Base-by-base conservation (phyloP, 2,329 filamentous ascomycete genomes). In the Cadophora gregata region DNA sequence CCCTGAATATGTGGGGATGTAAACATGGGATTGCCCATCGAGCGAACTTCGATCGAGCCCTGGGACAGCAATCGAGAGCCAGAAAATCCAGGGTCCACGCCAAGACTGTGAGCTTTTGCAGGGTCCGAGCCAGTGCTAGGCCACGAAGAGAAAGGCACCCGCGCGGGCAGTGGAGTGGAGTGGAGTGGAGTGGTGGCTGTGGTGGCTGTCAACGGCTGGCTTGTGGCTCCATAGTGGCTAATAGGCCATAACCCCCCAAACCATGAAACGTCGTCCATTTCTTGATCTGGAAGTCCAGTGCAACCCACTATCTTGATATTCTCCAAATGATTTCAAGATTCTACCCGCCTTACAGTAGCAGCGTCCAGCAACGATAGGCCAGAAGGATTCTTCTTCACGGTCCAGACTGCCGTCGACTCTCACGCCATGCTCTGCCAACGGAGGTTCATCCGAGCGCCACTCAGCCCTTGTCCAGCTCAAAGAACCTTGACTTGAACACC, bases 81-180 rank as follows among this genome's bases (percentile, higher is more conserved):
- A n/a, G n/a, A n/a, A 51, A 51, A 51, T 51, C 24, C 24, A 29
- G 48, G 48, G 48, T 51, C 48, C 48, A 51, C 14, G 48, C 48
- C 48, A 51, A 51, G 48, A 51, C n/a, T n/a, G n/a, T n/a, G n/a
- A n/a, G n/a, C n/a, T n/a, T n/a, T n/a, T n/a, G n/a, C n/a, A 42
- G 38, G 38, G 14, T 19, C 38, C 10, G 38, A 42, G 14, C n/a
- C n/a, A n/a, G n/a, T n/a, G n/a, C 38, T 42, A 42, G 10, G 38
- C 38, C 14, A 4, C 2, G 12, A 16, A 19, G 3, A 19, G 38
- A 19, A 42, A 16, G 38, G 38, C 38, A 19, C 38, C 38, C 38
- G 38, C 38, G 38, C n/a, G n/a, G n/a, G n/a, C n/a, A n/a, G n/a
- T n/a, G n/a, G n/a, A n/a, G n/a, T n/a, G n/a, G n/a, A n/a, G n/a